Evolutionary conservation across 2,329 filamentous ascomycete species (phyloP).

Genomic region (Xylaria sp.): DNA sequence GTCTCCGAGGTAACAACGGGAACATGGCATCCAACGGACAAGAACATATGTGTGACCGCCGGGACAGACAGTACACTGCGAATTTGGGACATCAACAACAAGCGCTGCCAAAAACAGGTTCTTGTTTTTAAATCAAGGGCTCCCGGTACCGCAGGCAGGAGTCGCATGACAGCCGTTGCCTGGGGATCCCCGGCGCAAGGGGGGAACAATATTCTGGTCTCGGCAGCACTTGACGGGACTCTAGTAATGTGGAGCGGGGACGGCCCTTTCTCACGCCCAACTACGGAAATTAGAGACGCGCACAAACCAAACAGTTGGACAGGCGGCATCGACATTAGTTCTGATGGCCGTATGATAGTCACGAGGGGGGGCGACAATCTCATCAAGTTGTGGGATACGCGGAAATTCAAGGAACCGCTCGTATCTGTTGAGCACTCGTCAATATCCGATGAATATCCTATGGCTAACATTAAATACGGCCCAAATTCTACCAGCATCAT

Average conservation of each 20-base stretch:
- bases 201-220: constrained; percentile 78
- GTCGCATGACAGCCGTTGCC: constrained; percentile 89
- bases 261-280: constrained; percentile 81
- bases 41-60: constrained; percentile 84
- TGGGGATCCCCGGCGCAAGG: constrained; percentile 82
- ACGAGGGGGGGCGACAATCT: constrained; percentile 89
- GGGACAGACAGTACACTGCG: constrained; percentile 94
- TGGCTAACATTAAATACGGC: constrained; percentile 87
- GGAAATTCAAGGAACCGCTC: constrained; percentile 91
- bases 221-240: constrained; percentile 85
- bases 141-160: constrained; percentile 86
- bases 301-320: constrained; percentile 89
- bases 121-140: constrained; percentile 94
- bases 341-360: constrained; percentile 87
- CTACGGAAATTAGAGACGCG: constrained; percentile 82
- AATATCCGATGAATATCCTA: constrained; percentile 82
- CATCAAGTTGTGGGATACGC: constrained; percentile 96
- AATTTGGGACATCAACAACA: constrained; percentile 96
- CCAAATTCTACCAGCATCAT: constrained; percentile 84
- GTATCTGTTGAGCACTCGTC: constrained; percentile 80
- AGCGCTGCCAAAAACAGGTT: constrained; percentile 87
- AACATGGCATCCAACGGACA: constrained; percentile 88
- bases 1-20: constrained; percentile 89
- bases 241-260: constrained; percentile 92
- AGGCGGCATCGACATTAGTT: constrained; percentile 86